Base-by-base conservation (phyloP, 1,139 yeast species). In the Geotrichum klebahnii region DNA sequence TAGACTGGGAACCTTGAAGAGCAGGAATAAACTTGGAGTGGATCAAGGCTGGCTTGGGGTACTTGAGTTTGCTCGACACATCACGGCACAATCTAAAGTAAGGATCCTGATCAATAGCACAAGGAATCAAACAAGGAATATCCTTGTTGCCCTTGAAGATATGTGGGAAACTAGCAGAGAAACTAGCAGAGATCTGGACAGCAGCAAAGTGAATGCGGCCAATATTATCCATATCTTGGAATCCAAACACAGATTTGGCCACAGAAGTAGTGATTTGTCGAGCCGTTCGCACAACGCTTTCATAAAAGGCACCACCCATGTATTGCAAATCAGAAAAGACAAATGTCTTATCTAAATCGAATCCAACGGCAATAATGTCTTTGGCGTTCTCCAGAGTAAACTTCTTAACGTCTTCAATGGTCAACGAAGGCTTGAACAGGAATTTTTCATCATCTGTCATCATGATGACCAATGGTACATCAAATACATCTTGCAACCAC, bases 51-150 rank as follows among this genome's bases (percentile, higher is more conserved):
- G 97, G 98, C 70, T 94, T 94, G 58, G 90, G 74, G 67, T 78
- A 94, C 70, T 84, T 86, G 65, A 94, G 78, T 68, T 90, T 92
- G 64, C 83, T 89, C 23, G 98, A 97, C 57, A 94, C 98, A 67
- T 94, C 99, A 70, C 99, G 79, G 70, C 96, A 87, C 28, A 94
- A 95, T 68, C 99, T 79, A 74, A 94, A 94, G 70, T 94, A 94
- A 34, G 99, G 98, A 69, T 94, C 99, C 73, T 90, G 97, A 68
- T 94, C 99, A 67, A 94, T 94, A 43, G 99, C 99, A 77, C 98
- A 94, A 35, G 99, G 99, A 68, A 94, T 94, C 68, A 94, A 75
- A 70, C 96, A 87, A 53, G 97, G 98, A 40, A 73, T 67, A 1
- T 97, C 90, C 69, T 84, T 84, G 44, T 83, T 75, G 46, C 89